These are phyloP conservation scores for Tripterygium wilfordii DNA, from an alignment of 177 flowering plant species.

Conservation along the genomic window DNA sequence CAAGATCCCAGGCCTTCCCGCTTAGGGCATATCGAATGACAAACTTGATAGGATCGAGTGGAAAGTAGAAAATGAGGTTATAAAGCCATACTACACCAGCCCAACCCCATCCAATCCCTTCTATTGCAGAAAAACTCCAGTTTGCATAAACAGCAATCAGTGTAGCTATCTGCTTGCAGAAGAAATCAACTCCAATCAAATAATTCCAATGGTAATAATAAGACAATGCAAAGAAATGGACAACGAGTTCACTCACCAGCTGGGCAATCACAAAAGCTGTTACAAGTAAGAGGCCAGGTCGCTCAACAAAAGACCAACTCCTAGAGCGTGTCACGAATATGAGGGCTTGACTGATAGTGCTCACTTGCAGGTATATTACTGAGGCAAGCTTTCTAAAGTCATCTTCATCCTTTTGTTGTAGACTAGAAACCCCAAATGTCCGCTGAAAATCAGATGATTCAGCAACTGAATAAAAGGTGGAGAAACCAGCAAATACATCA, in stretches of 20 bases:
- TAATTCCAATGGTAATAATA: not conserved
- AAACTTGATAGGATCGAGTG: slow-evolving; percentile 78
- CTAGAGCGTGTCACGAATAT: slow-evolving; percentile 83
- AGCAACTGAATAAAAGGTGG: not conserved
- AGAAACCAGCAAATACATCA: too few relatives aligned
- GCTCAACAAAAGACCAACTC: slow-evolving; percentile 84
- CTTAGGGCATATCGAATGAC: slow-evolving; percentile 49
- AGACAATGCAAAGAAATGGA: not conserved
- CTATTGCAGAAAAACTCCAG: slow-evolving; percentile 77
- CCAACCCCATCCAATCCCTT: slow-evolving; percentile 98
- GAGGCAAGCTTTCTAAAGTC: slow-evolving; percentile 71
- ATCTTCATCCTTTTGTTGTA: slow-evolving; percentile 37
- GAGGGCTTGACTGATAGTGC: slow-evolving; percentile 89
- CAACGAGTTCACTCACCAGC: slow-evolving; percentile 39
- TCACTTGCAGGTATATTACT: slow-evolving; percentile 87
- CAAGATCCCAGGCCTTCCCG: slow-evolving; percentile 85
- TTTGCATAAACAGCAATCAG: slow-evolving; percentile 83
- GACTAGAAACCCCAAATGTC: slow-evolving; percentile 57
- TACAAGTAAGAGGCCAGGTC: slow-evolving; percentile 68
- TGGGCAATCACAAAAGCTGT: slow-evolving; percentile 71
- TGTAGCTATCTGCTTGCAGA: slow-evolving; percentile 59
- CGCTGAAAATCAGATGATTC: slow-evolving; percentile 33
- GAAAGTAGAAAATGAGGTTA: slow-evolving; percentile 64
- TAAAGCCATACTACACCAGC: slow-evolving; percentile 90
- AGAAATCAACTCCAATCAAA: not conserved